Conservation (phyloP, 257 asterid genomes). For the Linaria vulgaris region DNA sequence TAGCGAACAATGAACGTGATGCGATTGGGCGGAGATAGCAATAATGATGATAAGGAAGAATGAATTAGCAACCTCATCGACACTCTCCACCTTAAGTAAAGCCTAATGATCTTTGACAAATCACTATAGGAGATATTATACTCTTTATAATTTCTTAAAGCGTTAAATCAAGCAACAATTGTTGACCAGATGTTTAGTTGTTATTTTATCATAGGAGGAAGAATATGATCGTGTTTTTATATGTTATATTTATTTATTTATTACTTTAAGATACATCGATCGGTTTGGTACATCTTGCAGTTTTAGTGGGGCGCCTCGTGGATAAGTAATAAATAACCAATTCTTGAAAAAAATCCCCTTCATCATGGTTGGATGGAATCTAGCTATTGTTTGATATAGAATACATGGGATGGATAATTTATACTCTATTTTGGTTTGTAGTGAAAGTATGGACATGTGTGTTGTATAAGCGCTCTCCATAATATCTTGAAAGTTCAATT, state of each 20-base stretch:
- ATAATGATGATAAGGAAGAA: too few species aligned
- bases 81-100: slow-evolving; percentile 18
- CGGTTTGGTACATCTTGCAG: slow-evolving; percentile 16
- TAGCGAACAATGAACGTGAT: not conserved
- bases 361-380: not conserved
- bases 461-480: too few species aligned
- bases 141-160: slow-evolving; percentile 8
- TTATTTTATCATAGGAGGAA: too few species aligned
- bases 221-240: too few species aligned
- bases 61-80: not conserved
- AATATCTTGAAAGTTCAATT: too few species aligned
- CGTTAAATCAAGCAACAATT: slow-evolving; percentile 22
- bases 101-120: slow-evolving; percentile 21
- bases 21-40: not conserved
- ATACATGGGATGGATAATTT: too few species aligned
- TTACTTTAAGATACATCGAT: not conserved
- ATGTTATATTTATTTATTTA: not conserved
- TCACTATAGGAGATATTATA: not conserved
- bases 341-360: not conserved
- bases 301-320: slow-evolving; percentile 3
- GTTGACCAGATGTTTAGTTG: not conserved
- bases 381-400: too few species aligned
- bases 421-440: too few species aligned
- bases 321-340: slow-evolving; percentile 18
- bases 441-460: too few species aligned